Evolutionary conservation across 129 eudicot species (phyloP).

Genomic region (Artemisia argyi): DNA sequence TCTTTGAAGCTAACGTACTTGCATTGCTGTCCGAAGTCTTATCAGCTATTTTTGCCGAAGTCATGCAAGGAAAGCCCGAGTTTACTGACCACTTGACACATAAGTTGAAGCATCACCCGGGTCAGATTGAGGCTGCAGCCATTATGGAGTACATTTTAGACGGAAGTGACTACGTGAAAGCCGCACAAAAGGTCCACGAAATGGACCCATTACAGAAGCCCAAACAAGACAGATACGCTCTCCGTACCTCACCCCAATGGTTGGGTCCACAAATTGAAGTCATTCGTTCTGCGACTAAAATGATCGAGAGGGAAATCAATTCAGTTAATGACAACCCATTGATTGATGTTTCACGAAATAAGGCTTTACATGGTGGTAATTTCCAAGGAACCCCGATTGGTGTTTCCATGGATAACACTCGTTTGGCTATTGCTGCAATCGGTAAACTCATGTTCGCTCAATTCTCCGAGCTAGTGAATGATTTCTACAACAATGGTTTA

Average conservation of each 20-base stretch:
- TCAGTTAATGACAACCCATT: conserved; percentile 6
- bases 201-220: conserved; percentile 1
- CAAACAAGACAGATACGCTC: background rate
- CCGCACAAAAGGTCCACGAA: background rate
- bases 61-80: conserved; percentile 6
- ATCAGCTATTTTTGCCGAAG: background rate
- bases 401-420: conserved; percentile 11
- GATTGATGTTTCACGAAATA: background rate
- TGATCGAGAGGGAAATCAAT: conserved; percentile 1
- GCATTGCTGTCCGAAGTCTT: background rate
- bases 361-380: conserved; percentile 9
- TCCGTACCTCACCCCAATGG: conserved; percentile 1
- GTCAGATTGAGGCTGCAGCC: conserved; percentile 4
- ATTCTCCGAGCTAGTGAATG: conserved; percentile 2
- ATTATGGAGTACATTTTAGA: conserved; percentile 4
- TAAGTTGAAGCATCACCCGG: background rate
- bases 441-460: conserved; percentile 7
- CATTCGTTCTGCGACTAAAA: background rate
- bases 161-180: background rate
- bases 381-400: conserved; percentile 6
- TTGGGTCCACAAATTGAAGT: conserved; percentile 7
- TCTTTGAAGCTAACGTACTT: conserved; percentile 6
- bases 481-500: background rate
- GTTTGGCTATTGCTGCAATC: background rate
- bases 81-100: conserved; percentile 3